Percentiles rank a stretch among this genome's conserved stretches.
phyloP scores from a whole-genome alignment of 1,139 yeast species.

The Casaregolazyma suthepensis region DNA sequence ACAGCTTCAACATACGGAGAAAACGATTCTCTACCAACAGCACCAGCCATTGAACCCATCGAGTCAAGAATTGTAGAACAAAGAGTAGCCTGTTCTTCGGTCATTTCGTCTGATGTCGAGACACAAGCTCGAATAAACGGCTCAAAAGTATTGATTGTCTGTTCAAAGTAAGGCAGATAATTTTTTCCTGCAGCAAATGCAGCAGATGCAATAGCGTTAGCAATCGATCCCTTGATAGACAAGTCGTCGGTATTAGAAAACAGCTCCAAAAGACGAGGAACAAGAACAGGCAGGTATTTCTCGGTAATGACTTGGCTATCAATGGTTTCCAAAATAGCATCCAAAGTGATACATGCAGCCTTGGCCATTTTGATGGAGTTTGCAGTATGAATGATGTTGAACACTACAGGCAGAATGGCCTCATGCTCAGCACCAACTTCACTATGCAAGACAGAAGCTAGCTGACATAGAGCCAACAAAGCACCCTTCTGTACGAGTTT shows the following conservation, averaged over 20 bases:
- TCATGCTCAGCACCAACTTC: constrained; percentile 77
- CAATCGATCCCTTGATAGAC: constrained; percentile 78
- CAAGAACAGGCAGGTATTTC: constrained; percentile 76
- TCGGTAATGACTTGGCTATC: constrained; percentile 73
- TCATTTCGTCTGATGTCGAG: constrained; percentile 24
- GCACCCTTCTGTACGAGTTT: constrained; percentile 81
- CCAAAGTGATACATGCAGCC: constrained; percentile 86
- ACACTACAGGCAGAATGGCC: constrained; percentile 76
- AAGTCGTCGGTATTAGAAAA: constrained; percentile 57
- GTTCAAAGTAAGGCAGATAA: constrained; percentile 78
- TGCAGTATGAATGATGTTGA: constrained; percentile 80
- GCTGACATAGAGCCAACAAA: constrained; percentile 67
- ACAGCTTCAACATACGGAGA: constrained; percentile 81
- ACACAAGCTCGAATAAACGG: constrained; percentile 59
- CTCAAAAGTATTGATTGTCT: constrained; percentile 73
- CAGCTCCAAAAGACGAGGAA: constrained; percentile 83
- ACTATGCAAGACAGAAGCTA: constrained; percentile 82
- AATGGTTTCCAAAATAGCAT: constrained; percentile 87
- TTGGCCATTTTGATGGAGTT: constrained; percentile 79
- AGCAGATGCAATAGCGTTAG: constrained; percentile 94
- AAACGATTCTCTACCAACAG: constrained; percentile 89
- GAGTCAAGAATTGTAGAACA: constrained; percentile 91
- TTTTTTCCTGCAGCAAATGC: constrained; percentile 92
- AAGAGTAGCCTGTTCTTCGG: constrained; percentile 41
- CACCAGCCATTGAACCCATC: constrained; percentile 91